Percentiles rank a stretch among this genome's conserved stretches.
Conservation (phyloP, 345 rosid genomes). For the Populus alba region DNA sequence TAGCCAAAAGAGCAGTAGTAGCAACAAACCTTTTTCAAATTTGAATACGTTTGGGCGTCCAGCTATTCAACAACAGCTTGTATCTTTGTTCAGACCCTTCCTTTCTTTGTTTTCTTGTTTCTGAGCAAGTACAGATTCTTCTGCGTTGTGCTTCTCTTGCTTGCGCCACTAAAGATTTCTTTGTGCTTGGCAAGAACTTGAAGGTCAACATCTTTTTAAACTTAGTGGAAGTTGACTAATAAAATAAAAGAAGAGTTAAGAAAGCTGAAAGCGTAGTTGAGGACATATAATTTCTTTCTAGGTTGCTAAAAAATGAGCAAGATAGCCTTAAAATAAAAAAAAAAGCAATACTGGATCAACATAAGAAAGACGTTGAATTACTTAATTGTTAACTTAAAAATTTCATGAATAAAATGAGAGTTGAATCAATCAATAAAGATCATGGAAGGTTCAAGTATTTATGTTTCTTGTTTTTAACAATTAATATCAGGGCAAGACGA, state of each 20-base stretch:
- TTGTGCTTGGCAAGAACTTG: too few species aligned
- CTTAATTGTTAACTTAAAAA: constrained; percentile 73
- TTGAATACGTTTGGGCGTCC: too few species aligned
- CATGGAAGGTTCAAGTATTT: too few species aligned
- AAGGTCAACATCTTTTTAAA: constrained; percentile 38
- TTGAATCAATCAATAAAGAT: too few species aligned
- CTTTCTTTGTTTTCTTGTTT: neutral
- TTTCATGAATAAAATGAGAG: constrained; percentile 62
- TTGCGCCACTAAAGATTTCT: neutral
- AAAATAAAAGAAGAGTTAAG: constrained; percentile 74
- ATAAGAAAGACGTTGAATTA: constrained; percentile 52
- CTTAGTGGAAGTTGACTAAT: constrained; percentile 91
- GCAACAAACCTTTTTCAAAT: too few species aligned
- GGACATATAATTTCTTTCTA: constrained; percentile 59
- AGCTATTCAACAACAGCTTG: too few species aligned
- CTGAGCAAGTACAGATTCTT: neutral
- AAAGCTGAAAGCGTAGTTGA: constrained; percentile 46
- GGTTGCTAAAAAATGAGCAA: constrained; percentile 76
- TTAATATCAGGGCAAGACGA: too few species aligned
- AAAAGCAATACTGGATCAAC: constrained; percentile 62
- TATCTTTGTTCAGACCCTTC: too few species aligned
- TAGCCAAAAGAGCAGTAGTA: too few species aligned
- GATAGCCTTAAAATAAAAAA: constrained; percentile 66
- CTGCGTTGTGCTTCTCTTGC: neutral
- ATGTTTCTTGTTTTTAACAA: too few species aligned